Evolutionary conservation across 345 rosid genomes (phyloP), one percentile per base, ranked within the genome.

Genomic region (Eucalyptus pauciflora): DNA sequence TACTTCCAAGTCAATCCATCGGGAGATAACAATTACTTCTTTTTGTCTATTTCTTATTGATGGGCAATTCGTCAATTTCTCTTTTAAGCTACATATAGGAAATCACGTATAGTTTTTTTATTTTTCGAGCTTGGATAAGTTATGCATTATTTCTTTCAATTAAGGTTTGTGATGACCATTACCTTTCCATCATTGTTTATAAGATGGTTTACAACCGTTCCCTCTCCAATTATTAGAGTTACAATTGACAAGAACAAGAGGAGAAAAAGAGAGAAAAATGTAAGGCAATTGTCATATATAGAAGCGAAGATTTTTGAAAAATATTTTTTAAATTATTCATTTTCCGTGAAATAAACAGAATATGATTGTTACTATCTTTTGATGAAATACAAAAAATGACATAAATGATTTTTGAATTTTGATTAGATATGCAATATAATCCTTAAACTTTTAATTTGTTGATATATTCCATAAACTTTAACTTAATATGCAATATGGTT

Each of bases 271-370:
- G 33, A 29, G 37, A 4, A 13, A 13, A n/a, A 14, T 7, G 76
- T n/a, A 7, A 64, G 37, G 20, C 31, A 62, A 62, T 27, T 29
- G 15, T 62, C 33, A 18, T 52, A 7, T 52, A 52, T 52, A 17
- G 0, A 52, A 52, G 56, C 4, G 1, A 7, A 2, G 1, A 17
- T 52, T 18, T 51, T 7, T 7, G 2, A 17, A 51, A 51, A 17
- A 17, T 1, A 52, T 52, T 52, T 50, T 52, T 52, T 7, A 1
- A 52, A 52, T 52, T 17, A 52, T 52, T 52, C 24, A 17, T 17
- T 17, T 17, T 52, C 0, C 9, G 0, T 52, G 4, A 52, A 52
- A 52, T 52, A 52, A 52, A 1, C 4, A 3, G 0, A 52, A 52
- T 52, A 17, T 37, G 41, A 37, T 52, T 52, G 10, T 52, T 18